Evolutionary conservation across 768 basidiomycete genomes (phyloP).

Genomic region (Panellus pusillus): DNA sequence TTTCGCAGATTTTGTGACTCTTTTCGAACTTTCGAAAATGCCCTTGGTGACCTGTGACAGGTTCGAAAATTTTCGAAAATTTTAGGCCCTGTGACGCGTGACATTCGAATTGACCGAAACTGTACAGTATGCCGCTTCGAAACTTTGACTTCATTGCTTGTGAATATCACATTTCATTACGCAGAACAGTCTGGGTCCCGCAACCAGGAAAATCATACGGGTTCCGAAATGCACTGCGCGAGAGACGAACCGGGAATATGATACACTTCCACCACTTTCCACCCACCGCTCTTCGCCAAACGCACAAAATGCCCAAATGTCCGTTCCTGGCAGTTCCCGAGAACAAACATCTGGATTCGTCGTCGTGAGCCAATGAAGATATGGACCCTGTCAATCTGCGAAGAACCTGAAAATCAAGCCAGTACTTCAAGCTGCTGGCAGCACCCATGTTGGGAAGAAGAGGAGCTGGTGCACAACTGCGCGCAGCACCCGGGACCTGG

Average conservation of each 20-base stretch:
- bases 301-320: slow-evolving; percentile 8
- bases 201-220: background rate
- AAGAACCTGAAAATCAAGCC: slow-evolving; percentile 15
- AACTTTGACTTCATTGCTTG: too few species aligned
- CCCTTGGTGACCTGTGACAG: too few species aligned
- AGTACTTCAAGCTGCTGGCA: slow-evolving; percentile 13
- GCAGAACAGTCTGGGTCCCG: too few species aligned
- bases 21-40: too few species aligned
- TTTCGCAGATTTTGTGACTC: too few species aligned
- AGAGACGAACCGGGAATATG: slow-evolving; percentile 11
- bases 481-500: slow-evolving; percentile 1
- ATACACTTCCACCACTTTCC: slow-evolving; percentile 14
- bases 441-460: slow-evolving; percentile 18
- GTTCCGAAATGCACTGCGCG: slow-evolving; percentile 7
- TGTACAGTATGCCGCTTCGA: too few species aligned
- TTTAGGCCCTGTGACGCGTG: too few species aligned
- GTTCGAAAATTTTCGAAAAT: too few species aligned
- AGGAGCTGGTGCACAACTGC: slow-evolving; percentile 3
- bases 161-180: too few species aligned
- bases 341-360: slow-evolving; percentile 11
- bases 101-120: too few species aligned
- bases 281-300: slow-evolving; percentile 2
- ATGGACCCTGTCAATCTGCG: background rate
- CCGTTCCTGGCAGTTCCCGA: slow-evolving; percentile 14
- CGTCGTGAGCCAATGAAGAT: background rate